A percentile compares a stretch with the other conserved stretches of the same genome.
Conservation (phyloP, 371 early-diverging fungal species). For the Vairimorpha necatrix region DNA sequence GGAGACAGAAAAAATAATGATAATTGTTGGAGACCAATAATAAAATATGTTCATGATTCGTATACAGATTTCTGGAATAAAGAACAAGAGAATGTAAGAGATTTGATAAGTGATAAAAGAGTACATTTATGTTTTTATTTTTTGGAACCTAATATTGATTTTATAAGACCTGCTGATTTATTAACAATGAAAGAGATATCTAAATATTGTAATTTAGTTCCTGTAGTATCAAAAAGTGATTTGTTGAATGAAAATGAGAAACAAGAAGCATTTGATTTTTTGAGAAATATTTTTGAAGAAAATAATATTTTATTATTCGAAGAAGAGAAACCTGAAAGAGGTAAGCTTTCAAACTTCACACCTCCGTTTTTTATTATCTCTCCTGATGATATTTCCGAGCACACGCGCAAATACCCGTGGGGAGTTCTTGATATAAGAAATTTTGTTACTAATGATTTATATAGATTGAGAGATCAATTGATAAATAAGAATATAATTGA, state of each 20-base stretch:
- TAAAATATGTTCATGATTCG: slow-evolving; percentile 41
- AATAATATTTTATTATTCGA: slow-evolving; percentile 43
- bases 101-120: slow-evolving; percentile 52
- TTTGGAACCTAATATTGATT: slow-evolving; percentile 39
- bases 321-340: slow-evolving; percentile 32
- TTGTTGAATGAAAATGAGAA: slow-evolving; percentile 42
- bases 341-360: slow-evolving; percentile 37
- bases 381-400: neutral
- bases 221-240: slow-evolving; percentile 61
- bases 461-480: slow-evolving; percentile 46
- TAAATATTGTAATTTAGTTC: slow-evolving; percentile 57
- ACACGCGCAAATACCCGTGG: slow-evolving; percentile 50
- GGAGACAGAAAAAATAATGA: slow-evolving; percentile 55
- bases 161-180: slow-evolving; percentile 52
- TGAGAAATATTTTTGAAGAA: slow-evolving; percentile 39
- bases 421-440: slow-evolving; percentile 16
- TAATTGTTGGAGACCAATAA: slow-evolving; percentile 45
- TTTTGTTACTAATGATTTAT: slow-evolving; percentile 25
- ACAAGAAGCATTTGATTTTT: slow-evolving; percentile 15
- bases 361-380: slow-evolving; percentile 20
- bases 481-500: slow-evolving; percentile 51
- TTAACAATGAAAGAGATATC: slow-evolving; percentile 58
- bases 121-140: slow-evolving; percentile 62
- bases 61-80: slow-evolving; percentile 54
- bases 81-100: slow-evolving; percentile 48